Evolutionary conservation across 352 stramenopile genomes (phyloP).

Genomic region (Globisporangium ultimum): DNA sequence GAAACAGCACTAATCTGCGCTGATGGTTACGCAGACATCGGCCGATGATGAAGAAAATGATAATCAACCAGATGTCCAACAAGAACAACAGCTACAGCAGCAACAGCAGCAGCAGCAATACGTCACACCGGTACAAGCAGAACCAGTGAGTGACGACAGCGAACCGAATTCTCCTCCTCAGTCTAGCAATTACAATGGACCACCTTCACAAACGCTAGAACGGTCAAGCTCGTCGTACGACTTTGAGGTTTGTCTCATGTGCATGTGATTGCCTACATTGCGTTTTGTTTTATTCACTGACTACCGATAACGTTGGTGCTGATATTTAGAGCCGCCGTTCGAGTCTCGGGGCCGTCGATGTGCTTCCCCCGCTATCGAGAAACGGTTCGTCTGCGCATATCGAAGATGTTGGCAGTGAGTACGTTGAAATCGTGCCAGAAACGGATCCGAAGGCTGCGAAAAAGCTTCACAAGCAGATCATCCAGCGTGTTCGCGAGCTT

Average conservation of each 20-base stretch:
- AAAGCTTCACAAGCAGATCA: slow-evolving; percentile 69
- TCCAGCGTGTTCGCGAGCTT: slow-evolving; percentile 58
- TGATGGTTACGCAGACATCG: slow-evolving; percentile 4
- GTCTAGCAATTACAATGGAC: not conserved
- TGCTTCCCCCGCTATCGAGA: slow-evolving; percentile 10
- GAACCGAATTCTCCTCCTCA: not conserved
- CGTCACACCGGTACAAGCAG: not conserved
- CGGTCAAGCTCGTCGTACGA: slow-evolving; percentile 5
- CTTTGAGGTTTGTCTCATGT: slow-evolving; percentile 6
- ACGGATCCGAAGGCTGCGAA: slow-evolving; percentile 57
- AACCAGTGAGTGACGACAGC: slow-evolving; percentile 9
- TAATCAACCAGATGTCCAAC: slow-evolving; percentile 1
- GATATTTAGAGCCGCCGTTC: not conserved
- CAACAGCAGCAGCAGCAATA: too few species aligned
- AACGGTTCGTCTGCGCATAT: slow-evolving; percentile 14
- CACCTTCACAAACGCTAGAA: not conserved
- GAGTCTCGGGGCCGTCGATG: slow-evolving; percentile 5
- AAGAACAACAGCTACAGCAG: too few species aligned
- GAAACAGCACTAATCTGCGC: too few species aligned
- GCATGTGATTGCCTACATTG: too few species aligned
- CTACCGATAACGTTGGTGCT: not conserved
- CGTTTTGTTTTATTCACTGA: not conserved
- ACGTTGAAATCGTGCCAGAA: slow-evolving; percentile 48
- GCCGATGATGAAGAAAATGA: not conserved
- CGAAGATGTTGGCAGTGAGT: slow-evolving; percentile 55